Base-by-base conservation (phyloP, 78 protist genomes). In the Chrysochromulina parva region DNA sequence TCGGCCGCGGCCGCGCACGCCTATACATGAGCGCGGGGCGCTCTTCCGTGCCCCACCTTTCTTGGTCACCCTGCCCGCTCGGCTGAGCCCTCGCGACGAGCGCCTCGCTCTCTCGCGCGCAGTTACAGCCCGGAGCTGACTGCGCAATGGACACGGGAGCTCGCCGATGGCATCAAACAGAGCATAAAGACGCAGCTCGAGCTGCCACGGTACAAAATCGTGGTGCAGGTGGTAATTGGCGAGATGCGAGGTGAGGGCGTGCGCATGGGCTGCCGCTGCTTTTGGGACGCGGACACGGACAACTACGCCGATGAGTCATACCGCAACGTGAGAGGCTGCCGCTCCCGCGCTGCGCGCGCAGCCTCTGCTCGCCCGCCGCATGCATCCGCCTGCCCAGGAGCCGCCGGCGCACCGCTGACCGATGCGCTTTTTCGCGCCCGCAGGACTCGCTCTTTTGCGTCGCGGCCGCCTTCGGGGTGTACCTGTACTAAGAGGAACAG, bases 161-260 rank as follows among this genome's bases (percentile, higher is more conserved):
- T 92, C 7, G 55, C 94, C 20, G 94, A 92, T 38, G 58, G 24
- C 13, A 87, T 85, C 87, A 85, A 87, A 60, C 55, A 20, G 20
- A 58, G 52, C 54, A 59, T 92, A 7, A 92, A 92, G 80, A 54
- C 78, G 78, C 90, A 80, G n/a, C 50, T 91, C 7, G 58, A 85
- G 7, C 73, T 88, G 85, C 88, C 76, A 24, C 69, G 94, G 47
- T 92, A 92, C 91, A 92, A 92, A 50, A 87, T 59, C 80, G 90
- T 88, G 7, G 94, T 92, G 14, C 90, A 92, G 38, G 91, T 87
- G 3, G 87, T 87, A 16, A 66, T 92, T 52, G 94, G 91, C 28
- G 94, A 92, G 85, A 91, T 87, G 62, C 89, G 90, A 1, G 94
- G 94, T n/a, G 94, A 92, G 88, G 94, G 94, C 5, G 65, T 85